Conservation (phyloP, 441 rosid genomes). For the Jatropha multifida region DNA sequence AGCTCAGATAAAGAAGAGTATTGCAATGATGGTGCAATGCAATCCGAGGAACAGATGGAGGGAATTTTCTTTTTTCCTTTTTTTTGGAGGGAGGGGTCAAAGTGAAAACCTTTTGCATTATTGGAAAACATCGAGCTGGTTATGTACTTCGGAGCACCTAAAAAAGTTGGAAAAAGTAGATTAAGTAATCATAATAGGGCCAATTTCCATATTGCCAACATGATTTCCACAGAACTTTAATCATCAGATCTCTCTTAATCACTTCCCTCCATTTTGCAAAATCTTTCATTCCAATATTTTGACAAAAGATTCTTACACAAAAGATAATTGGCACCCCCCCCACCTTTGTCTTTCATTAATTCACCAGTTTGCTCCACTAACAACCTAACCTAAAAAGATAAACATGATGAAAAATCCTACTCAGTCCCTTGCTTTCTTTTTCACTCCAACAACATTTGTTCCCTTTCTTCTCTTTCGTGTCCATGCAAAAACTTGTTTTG, state of each 20-base stretch:
- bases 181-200: conserved; percentile 25
- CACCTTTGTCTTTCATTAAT: conserved; percentile 26
- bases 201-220: conserved; percentile 20
- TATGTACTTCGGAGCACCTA: conserved; percentile 31
- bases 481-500: conserved; percentile 34
- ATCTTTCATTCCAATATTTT: conserved; percentile 28
- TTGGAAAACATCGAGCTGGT: conserved; percentile 38
- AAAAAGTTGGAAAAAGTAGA: conserved; percentile 23
- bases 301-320: conserved; percentile 40
- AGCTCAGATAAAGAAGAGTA: conserved; percentile 27
- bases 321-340: conserved; percentile 26
- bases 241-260: conserved; percentile 29
- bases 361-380: conserved; percentile 34
- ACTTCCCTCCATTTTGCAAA: conserved; percentile 39
- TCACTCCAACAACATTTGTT: not conserved
- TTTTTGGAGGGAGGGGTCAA: conserved; percentile 30
- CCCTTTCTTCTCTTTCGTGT: not conserved
- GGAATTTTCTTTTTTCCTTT: not conserved
- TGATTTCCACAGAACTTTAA: conserved; percentile 29
- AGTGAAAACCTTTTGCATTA: conserved; percentile 30
- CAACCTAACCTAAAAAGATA: conserved; percentile 15
- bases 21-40: conserved; percentile 45
- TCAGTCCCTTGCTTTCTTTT: conserved; percentile 6
- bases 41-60: conserved; percentile 26
- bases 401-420: conserved; percentile 26